These are phyloP conservation scores for Candida glaebosa DNA, from an alignment of 805 yeast species.

Conservation along the genomic window DNA sequence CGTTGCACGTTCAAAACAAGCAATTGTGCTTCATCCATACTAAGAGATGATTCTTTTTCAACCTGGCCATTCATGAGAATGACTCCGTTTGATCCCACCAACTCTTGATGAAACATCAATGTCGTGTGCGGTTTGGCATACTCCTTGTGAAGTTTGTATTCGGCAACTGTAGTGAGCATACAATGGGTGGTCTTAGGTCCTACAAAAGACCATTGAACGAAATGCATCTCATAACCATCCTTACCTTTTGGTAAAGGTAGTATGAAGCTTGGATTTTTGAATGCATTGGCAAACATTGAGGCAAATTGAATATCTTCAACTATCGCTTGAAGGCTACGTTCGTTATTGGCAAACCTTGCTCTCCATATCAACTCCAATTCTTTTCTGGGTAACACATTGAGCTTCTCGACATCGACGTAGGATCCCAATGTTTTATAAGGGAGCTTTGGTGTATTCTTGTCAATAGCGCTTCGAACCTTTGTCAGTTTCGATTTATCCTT, in stretches of 20 bases:
- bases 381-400: constrained; percentile 48
- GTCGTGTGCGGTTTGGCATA: constrained; percentile 96
- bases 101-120: constrained; percentile 79
- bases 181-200: constrained; percentile 84
- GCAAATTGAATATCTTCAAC: constrained; percentile 57
- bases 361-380: constrained; percentile 86
- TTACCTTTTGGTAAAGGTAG: constrained; percentile 72
- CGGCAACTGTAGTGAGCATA: constrained; percentile 86
- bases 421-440: constrained; percentile 74
- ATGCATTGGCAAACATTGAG: constrained; percentile 62
- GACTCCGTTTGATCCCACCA: constrained; percentile 53
- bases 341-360: constrained; percentile 68
- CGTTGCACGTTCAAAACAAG: constrained; percentile 74
- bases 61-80: constrained; percentile 85
- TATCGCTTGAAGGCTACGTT: constrained; percentile 61
- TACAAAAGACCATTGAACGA: constrained; percentile 89
- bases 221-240: constrained; percentile 74
- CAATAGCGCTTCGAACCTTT: constrained; percentile 33
- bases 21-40: constrained; percentile 72
- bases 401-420: constrained; percentile 66
- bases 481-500: constrained; percentile 21
- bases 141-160: constrained; percentile 85
- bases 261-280: constrained; percentile 77
- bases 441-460: constrained; percentile 28
- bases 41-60: constrained; percentile 66